phyloP scores from a whole-genome alignment of 176 grass and related monocot species.

The Avena eriantha region DNA sequence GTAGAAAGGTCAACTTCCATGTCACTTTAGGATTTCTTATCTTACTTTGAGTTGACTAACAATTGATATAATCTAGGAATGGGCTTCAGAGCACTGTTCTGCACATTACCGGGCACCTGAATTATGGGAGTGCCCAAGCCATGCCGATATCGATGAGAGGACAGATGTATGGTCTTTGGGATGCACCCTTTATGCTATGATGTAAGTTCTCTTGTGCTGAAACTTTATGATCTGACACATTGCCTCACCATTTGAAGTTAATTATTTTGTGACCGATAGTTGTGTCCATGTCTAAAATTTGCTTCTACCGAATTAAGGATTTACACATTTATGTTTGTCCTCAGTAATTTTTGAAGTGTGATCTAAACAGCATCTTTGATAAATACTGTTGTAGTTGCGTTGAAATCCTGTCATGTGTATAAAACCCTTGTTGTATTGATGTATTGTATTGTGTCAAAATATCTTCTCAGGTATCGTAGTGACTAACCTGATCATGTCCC shows the following conservation, averaged over 20 bases:
- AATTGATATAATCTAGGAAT: constrained; percentile 59
- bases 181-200: constrained; percentile 79
- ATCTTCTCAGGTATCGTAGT: not conserved
- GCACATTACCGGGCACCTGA: constrained; percentile 77
- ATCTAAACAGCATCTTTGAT: not conserved
- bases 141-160: constrained; percentile 80
- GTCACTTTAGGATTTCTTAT: not conserved
- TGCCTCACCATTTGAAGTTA: not conserved
- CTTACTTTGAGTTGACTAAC: not conserved
- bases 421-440: not conserved
- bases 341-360: not conserved
- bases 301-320: not conserved
- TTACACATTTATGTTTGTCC: not conserved
- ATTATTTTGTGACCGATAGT: not conserved
- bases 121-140: constrained; percentile 73
- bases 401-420: constrained; percentile 6
- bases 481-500: not conserved
- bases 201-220: constrained; percentile 54
- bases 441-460: not conserved
- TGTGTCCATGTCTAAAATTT: constrained; percentile 19
- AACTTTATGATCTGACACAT: constrained; percentile 12
- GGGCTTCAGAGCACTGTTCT: constrained; percentile 81
- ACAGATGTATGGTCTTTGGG: constrained; percentile 94
- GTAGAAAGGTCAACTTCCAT: not conserved
- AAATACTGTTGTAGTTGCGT: not conserved